A percentile compares a stretch with the other conserved stretches of the same genome.
Evolutionary conservation across 2,329 filamentous ascomycete genomes (phyloP).

Genomic region (Stachybotrys echinatus): DNA sequence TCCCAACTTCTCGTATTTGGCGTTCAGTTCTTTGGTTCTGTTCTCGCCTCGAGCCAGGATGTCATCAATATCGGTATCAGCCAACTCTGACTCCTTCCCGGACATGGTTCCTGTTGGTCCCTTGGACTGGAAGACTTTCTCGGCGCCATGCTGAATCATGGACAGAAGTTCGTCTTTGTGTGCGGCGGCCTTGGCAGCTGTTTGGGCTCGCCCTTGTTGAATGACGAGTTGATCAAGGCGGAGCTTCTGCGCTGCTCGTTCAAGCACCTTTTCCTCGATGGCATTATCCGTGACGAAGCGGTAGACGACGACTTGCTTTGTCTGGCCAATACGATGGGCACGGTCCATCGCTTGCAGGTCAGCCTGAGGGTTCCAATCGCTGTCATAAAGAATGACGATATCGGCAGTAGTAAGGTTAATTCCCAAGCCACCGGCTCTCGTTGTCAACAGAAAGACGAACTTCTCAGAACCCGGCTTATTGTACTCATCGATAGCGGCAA

Average conservation of each 20-base stretch:
- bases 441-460: constrained; percentile 93
- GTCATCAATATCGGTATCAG: constrained; percentile 84
- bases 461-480: constrained; percentile 95
- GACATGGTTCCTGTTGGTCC: constrained; percentile 56
- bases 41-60: constrained; percentile 84
- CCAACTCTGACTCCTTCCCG: constrained; percentile 57
- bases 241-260: constrained; percentile 93
- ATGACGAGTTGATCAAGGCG: constrained; percentile 96
- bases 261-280: constrained; percentile 96
- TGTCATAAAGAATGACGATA: constrained; percentile 94
- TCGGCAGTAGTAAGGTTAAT: constrained; percentile 96
- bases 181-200: constrained; percentile 81
- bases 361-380: constrained; percentile 97
- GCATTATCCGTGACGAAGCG: constrained; percentile 96
- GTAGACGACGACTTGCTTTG: constrained; percentile 95
- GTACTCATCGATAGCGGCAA: constrained; percentile 96
- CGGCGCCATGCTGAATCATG: constrained; percentile 99
- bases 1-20: constrained; percentile 93
- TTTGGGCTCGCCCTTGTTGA: constrained; percentile 91
- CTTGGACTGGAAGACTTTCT: constrained; percentile 80
- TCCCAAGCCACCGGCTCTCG: constrained; percentile 88
- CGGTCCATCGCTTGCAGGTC: constrained; percentile 99
- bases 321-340: constrained; percentile 96
- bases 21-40: constrained; percentile 83
- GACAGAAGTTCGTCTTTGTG: constrained; percentile 94